phyloP scores from a whole-genome alignment of 345 rosid species.

The Syzygium jambos region DNA sequence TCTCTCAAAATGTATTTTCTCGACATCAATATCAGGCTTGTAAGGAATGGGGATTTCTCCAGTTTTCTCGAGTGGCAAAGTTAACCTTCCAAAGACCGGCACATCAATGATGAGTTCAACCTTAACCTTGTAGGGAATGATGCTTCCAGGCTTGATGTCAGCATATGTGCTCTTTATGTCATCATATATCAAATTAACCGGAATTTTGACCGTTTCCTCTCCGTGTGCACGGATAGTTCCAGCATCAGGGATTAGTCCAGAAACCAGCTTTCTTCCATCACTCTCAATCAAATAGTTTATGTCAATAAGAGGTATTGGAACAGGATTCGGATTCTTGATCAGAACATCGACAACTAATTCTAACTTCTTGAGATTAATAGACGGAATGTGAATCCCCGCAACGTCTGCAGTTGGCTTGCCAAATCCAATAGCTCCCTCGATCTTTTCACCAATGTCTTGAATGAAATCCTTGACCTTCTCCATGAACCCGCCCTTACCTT shows the following conservation, averaged over 20 bases:
- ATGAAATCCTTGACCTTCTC: conserved; percentile 92
- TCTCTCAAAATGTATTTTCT: conserved; percentile 67
- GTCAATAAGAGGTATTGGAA: conserved; percentile 85
- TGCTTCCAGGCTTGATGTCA: conserved; percentile 84
- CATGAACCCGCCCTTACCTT: conserved; percentile 69
- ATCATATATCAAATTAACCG: conserved; percentile 66
- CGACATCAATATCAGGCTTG: conserved; percentile 85
- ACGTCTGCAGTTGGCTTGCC: conserved; percentile 99
- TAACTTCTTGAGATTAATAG: conserved; percentile 74
- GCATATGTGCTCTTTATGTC: conserved; percentile 72
- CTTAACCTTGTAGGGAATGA: conserved; percentile 80
- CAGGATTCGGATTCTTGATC: conserved; percentile 84
- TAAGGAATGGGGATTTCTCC: conserved; percentile 97
- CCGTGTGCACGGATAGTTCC: conserved; percentile 88
- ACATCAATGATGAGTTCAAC: conserved; percentile 86
- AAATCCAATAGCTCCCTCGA: conserved; percentile 79
- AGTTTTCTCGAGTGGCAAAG: conserved; percentile 80
- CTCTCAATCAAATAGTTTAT: conserved; percentile 80
- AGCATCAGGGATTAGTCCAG: conserved; percentile 92
- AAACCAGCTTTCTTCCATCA: conserved; percentile 78
- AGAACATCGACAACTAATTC: conserved; percentile 84
- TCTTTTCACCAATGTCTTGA: conserved; percentile 88
- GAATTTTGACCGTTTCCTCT: conserved; percentile 92
- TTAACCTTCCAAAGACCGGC: conserved; percentile 78
- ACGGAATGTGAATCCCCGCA: conserved; percentile 63